A percentile compares a stretch with the other conserved stretches of the same genome.
These are phyloP conservation scores for Euphrasia arctica DNA, from an alignment of 305 asterid species.

Conservation along the genomic window DNA sequence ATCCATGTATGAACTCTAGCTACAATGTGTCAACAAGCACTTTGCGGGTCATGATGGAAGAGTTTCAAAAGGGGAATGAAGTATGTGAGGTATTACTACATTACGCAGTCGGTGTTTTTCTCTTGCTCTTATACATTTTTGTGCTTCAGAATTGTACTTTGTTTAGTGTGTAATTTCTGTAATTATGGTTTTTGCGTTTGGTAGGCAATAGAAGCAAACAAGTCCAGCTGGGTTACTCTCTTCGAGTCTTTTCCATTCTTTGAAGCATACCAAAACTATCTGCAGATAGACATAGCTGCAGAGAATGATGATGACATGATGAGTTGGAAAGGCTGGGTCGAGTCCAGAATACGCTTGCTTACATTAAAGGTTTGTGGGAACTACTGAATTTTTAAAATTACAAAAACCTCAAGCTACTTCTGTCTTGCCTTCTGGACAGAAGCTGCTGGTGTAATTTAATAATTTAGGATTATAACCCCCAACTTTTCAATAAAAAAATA, in stretches of 20 bases:
- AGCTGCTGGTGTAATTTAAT: too few relatives aligned
- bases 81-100: conserved; percentile 62
- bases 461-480: too few relatives aligned
- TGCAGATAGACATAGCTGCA: conserved; percentile 81
- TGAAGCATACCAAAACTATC: conserved; percentile 77
- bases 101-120: not conserved
- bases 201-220: conserved; percentile 66
- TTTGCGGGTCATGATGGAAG: conserved; percentile 89
- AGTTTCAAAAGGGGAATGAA: conserved; percentile 76
- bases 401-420: too few relatives aligned
- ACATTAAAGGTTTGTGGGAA: conserved; percentile 53
- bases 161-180: not conserved
- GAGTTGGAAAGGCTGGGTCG: conserved; percentile 97
- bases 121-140: conserved; percentile 2
- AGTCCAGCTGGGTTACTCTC: conserved; percentile 54
- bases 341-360: conserved; percentile 82
- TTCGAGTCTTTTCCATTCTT: conserved; percentile 79
- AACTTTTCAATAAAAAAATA: too few relatives aligned
- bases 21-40: conserved; percentile 95
- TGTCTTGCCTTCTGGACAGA: too few relatives aligned
- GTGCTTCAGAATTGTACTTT: conserved; percentile 3
- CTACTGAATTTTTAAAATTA: too few relatives aligned
- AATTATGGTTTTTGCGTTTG: conserved; percentile 18
- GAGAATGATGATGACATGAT: conserved; percentile 60
- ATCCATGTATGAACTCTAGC: conserved; percentile 98